Percentiles rank a stretch among this genome's conserved stretches.
phyloP scores from a whole-genome alignment of 495 filamentous ascomycete genomes.

The Oidiodendron maius region DNA sequence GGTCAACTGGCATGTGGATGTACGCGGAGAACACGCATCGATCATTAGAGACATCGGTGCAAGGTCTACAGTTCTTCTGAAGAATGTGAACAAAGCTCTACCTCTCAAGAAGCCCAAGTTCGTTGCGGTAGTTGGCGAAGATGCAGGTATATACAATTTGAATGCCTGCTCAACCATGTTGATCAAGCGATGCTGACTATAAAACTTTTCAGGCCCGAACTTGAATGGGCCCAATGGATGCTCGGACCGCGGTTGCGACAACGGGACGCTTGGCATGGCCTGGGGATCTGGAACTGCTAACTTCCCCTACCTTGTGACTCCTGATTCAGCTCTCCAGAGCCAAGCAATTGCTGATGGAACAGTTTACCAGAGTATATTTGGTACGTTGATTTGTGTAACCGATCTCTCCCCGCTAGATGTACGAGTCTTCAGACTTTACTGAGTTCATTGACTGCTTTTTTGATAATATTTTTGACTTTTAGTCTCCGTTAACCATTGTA shows the following conservation, averaged over 20 bases:
- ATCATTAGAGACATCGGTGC: constrained; percentile 69
- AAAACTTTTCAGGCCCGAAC: too few relatives aligned
- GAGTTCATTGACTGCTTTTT: too few relatives aligned
- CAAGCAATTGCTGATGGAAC: constrained; percentile 57
- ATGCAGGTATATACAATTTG: too few relatives aligned
- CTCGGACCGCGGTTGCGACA: constrained; percentile 71
- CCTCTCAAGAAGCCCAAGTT: constrained; percentile 72
- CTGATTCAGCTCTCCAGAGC: constrained; percentile 76
- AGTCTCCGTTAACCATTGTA: constrained; percentile 71
- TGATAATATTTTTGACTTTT: too few relatives aligned
- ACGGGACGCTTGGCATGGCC: constrained; percentile 84
- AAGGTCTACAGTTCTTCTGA: constrained; percentile 81
- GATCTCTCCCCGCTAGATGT: constrained; percentile 57
- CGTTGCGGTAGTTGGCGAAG: constrained; percentile 75
- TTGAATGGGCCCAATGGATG: constrained; percentile 78
- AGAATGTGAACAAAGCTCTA: constrained; percentile 69
- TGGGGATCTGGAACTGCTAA: constrained; percentile 90
- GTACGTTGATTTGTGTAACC: too few relatives aligned
- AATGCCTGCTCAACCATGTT: too few relatives aligned
- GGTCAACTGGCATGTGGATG: constrained; percentile 83
- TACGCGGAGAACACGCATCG: constrained; percentile 63
- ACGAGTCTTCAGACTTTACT: too few relatives aligned
- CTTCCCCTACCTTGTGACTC: constrained; percentile 88
- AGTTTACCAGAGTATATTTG: constrained; percentile 65
- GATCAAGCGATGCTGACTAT: not conserved